Conservation (phyloP, 495 filamentous ascomycete species). For the Annulohypoxylon maeteangense region DNA sequence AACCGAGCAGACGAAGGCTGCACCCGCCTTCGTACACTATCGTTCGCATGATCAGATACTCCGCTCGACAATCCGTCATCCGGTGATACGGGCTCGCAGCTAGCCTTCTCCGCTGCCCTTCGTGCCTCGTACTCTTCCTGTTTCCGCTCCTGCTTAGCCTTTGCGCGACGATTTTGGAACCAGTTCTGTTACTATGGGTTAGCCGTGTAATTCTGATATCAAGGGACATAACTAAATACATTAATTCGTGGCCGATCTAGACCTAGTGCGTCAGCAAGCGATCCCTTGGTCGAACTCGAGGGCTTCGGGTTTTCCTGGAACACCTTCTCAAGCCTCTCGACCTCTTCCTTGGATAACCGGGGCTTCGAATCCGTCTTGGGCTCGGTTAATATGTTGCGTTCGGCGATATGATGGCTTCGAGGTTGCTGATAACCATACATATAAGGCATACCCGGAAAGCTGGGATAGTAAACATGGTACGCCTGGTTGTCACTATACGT, state of each 20-base stretch:
- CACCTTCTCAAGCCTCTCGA: constrained; percentile 77
- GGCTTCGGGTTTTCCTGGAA: constrained; percentile 83
- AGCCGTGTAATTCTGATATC: constrained; percentile 35
- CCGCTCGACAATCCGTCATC: constrained; percentile 43
- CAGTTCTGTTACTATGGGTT: constrained; percentile 71
- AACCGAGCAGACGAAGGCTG: constrained; percentile 53
- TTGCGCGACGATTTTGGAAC: constrained; percentile 90
- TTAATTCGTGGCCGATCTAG: constrained; percentile 81
- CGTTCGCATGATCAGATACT: constrained; percentile 44
- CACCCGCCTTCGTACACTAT: constrained; percentile 47
- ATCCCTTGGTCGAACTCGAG: constrained; percentile 77
- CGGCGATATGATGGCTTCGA: constrained; percentile 38
- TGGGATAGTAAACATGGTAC: constrained; percentile 32
- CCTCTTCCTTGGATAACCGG: constrained; percentile 82
- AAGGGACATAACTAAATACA: constrained; percentile 60
- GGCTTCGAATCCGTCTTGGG: constrained; percentile 67
- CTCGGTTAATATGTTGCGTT: constrained; percentile 34
- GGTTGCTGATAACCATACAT: constrained; percentile 44
- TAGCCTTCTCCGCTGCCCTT: constrained; percentile 63
- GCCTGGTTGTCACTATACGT: constrained; percentile 36
- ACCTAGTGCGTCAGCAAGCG: constrained; percentile 76
- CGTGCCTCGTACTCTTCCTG: constrained; percentile 72
- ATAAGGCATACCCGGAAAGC: constrained; percentile 40
- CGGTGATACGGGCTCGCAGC: constrained; percentile 51
- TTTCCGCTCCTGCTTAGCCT: constrained; percentile 80